Evolutionary conservation across 2,329 filamentous ascomycete genomes (phyloP).

Genomic region (Diplodia scrobiculata): DNA sequence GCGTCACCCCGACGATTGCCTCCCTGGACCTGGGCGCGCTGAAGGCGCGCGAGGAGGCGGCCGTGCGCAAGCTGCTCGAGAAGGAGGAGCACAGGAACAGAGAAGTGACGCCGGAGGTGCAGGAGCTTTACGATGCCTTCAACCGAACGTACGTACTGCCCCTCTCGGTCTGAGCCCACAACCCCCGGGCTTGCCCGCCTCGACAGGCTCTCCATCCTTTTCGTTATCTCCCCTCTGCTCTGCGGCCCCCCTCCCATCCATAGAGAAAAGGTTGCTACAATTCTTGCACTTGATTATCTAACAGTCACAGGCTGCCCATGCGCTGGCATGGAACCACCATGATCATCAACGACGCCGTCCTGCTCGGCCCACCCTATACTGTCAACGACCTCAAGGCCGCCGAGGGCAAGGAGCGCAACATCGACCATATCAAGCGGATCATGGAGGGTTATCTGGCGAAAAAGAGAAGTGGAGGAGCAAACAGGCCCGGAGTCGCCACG

Average conservation of each 20-base stretch:
- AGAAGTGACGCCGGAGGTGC: constrained; percentile 62
- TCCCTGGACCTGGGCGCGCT: constrained; percentile 59
- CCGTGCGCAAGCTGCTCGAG: constrained; percentile 60
- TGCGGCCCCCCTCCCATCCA: not conserved
- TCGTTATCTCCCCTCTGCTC: not conserved
- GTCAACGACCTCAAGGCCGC: constrained; percentile 57
- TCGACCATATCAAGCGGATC: constrained; percentile 50
- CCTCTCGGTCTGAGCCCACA: not conserved
- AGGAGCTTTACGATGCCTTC: constrained; percentile 65
- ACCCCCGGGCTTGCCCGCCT: not conserved
- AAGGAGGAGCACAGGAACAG: constrained; percentile 61
- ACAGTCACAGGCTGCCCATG: constrained; percentile 51
- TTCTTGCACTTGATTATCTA: not conserved
- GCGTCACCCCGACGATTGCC: constrained; percentile 49
- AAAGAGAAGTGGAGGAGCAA: constrained; percentile 42
- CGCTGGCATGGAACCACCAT: constrained; percentile 63
- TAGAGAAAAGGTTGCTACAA: not conserved
- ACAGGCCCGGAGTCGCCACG: constrained; percentile 31
- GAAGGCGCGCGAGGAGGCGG: constrained; percentile 58
- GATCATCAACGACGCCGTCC: constrained; percentile 62
- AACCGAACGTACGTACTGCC: constrained; percentile 55
- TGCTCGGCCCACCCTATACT: constrained; percentile 61
- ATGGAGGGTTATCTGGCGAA: constrained; percentile 51
- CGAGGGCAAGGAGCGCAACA: constrained; percentile 47
- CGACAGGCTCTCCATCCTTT: not conserved